These are phyloP conservation scores for Coffea humblotiana DNA, from an alignment of 305 asterid species.

Conservation along the genomic window DNA sequence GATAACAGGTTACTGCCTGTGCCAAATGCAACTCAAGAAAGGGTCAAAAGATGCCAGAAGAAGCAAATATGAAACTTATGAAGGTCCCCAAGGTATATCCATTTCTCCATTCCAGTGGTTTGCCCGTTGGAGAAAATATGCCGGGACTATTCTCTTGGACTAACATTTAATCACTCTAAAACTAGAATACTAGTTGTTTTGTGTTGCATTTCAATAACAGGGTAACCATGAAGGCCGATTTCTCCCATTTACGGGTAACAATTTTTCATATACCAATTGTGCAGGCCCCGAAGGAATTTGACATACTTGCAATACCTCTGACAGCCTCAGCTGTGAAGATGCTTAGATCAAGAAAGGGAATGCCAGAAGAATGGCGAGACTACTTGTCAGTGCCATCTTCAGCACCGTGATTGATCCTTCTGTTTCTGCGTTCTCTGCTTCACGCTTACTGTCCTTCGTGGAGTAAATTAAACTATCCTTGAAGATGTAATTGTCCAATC, in stretches of 20 bases:
- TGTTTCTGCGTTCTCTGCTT: conserved; percentile 13
- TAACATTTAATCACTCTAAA: background rate
- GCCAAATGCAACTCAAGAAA: conserved; percentile 74
- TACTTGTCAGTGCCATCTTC: conserved; percentile 61
- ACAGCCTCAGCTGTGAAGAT: conserved; percentile 60
- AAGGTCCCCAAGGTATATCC: conserved; percentile 71
- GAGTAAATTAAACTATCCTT: background rate
- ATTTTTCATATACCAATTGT: conserved; percentile 3
- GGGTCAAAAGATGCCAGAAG: conserved; percentile 82
- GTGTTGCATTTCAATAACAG: background rate
- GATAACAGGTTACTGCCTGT: conserved; percentile 83
- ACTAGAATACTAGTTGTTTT: background rate
- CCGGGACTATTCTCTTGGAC: background rate
- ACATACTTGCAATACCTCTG: conserved; percentile 73
- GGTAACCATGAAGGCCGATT: background rate
- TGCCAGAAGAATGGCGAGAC: conserved; percentile 89
- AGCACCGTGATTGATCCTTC: conserved; percentile 27
- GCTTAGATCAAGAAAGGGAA: conserved; percentile 61
- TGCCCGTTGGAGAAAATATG: background rate
- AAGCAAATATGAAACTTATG: conserved; percentile 72
- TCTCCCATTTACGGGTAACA: background rate
- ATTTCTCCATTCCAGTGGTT: background rate
- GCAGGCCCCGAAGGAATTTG: conserved; percentile 83
- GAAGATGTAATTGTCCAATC: background rate
- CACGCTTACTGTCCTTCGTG: background rate